phyloP scores from a whole-genome alignment of 257 asterid genomes.

The Oldenlandia corymbosa region DNA sequence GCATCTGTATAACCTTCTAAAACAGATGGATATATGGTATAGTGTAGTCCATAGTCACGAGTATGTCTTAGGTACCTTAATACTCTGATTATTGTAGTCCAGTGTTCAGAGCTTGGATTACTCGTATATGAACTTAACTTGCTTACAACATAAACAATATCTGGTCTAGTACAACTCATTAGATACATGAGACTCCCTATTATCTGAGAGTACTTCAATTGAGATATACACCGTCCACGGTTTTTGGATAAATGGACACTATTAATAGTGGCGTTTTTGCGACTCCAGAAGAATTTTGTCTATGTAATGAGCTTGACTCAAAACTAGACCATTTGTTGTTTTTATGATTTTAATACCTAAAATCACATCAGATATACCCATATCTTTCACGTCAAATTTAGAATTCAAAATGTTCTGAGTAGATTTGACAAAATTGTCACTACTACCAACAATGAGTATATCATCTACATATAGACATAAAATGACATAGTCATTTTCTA shows the following conservation, averaged over 20 bases:
- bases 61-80: neutral
- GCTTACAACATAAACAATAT: neutral
- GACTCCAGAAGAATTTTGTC: neutral
- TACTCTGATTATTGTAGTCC: neutral
- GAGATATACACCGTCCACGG: neutral
- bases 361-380: slow-evolving; percentile 1
- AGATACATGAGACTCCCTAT: slow-evolving; percentile 1
- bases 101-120: neutral
- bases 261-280: neutral
- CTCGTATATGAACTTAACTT: neutral
- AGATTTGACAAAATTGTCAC: neutral
- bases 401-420: neutral
- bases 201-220: neutral
- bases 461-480: neutral
- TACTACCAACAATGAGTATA: neutral
- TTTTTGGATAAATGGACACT: neutral
- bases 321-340: neutral
- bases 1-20: slow-evolving; percentile 1
- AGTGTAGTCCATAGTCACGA: neutral
- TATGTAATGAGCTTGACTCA: neutral
- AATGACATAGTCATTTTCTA: neutral
- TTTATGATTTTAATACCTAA: neutral
- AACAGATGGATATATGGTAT: neutral
- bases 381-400: neutral
- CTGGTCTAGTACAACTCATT: slow-evolving; percentile 11